phyloP scores from a whole-genome alignment of 768 basidiomycete genomes.

The Lactifluus echinatus region DNA sequence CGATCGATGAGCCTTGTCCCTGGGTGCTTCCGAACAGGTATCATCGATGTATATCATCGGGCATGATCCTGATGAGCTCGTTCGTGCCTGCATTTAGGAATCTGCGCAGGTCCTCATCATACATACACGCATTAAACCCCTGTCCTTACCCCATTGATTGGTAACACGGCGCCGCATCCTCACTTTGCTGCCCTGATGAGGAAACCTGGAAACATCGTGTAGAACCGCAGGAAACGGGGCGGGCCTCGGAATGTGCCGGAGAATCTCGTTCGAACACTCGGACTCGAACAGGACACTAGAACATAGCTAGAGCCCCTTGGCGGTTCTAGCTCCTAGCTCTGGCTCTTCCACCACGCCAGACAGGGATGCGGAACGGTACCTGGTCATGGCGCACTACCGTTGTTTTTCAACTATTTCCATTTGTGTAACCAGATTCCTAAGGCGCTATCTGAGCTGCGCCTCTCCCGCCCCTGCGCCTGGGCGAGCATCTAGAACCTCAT shows the following conservation, averaged over 20 bases:
- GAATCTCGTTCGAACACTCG: neutral
- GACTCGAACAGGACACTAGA: neutral
- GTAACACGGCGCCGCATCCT: neutral
- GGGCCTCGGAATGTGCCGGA: neutral
- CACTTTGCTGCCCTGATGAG: neutral
- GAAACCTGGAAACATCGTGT: neutral
- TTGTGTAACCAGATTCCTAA: neutral
- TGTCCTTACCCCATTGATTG: neutral
- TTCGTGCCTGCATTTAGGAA: no score
- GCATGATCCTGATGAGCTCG: no score
- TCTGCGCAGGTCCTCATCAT: no score
- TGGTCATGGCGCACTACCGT: neutral
- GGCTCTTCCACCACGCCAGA: neutral
- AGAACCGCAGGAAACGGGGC: neutral
- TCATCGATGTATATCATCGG: no score
- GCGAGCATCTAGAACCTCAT: neutral
- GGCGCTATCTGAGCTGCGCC: neutral
- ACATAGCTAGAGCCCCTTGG: no score
- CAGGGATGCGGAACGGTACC: neutral
- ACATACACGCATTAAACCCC: no score
- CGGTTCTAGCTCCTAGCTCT: neutral
- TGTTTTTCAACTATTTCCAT: neutral
- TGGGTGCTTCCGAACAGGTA: neutral
- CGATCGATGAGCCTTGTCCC: neutral
- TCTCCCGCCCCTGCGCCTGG: neutral